Evolutionary conservation across 1,284 basidiomycete genomes (phyloP), one percentile per base, ranked within the genome.

Genomic region (Naganishia sp.): DNA sequence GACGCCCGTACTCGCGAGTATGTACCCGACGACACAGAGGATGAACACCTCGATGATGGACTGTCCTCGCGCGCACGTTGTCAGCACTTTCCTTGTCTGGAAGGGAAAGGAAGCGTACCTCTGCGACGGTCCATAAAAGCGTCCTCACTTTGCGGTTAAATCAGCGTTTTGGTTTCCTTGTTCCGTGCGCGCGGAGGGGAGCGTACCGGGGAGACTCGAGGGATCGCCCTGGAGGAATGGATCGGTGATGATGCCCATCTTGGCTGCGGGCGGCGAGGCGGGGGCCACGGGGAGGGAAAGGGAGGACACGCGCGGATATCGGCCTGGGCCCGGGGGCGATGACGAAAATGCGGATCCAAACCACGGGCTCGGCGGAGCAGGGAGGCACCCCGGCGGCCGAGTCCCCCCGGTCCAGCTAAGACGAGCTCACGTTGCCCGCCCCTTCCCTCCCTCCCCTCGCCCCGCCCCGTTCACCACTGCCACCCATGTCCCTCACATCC

Each of bases 11-110:
- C 83, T 79, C 1, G 94, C 90, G 49, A 96, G 87, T 25, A 88
- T 81, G 79, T 90, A 96, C 1, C 94, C 94, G 2, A 91, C 89
- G 2, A 90, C 76, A 80, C 92, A 94, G 72, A 94, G 81, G 53
- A 96, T 75, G 75, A 94, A 90, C 66, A 96, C 94, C 78, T 95
- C 88, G 54, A 90, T 81, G 71, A 96, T 94, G 23, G 92, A 92
- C 90, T 93, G 69, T 5, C 11, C 28, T 33, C 28, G 28, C 45
- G 28, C 5, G n/a, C 45, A 42, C 5, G n/a, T 23, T 15, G 15
- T 23, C 33, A 56, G 39, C 21, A 25, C 28, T 3, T 28, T 5
- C 5, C 28, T 7, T 11, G 48, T 48, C 25, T 15, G 10, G 18
- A 50, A 15, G n/a, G 48, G 48, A 13, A 23, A 23, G 21, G 23